Evolutionary conservation across 176 grass and related monocot species (phyloP), one percentile per base, ranked within the genome.

Genomic region (Lolium multiflorum): DNA sequence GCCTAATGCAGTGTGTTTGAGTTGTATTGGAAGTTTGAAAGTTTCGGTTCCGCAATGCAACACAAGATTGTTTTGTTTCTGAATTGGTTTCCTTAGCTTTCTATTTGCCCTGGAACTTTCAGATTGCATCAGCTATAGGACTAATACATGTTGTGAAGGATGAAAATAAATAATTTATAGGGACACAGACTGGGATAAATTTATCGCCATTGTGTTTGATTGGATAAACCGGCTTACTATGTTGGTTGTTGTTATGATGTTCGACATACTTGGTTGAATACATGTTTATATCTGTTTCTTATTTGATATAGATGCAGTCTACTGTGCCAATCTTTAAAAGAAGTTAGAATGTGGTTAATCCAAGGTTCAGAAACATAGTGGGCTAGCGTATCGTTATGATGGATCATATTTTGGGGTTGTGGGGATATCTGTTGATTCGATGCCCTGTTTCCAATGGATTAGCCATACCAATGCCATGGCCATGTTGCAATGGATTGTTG

Each of bases 151-250:
- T 77, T 20, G 16, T 69, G 22, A 59, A 81, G 56, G 43, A 5
- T 16, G 28, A 9, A 7, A 48, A 67, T 25, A 0, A 59, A 20
- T 20, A 20, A 20, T 22, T 15, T 52, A 60, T 78, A 43, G 5
- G 9, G 3, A 35, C 31, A 35, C 31, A 35, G 2, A 66, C 3
- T 54, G 13, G n/a, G 61, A 39, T 41, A 41, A 9, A 64, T 52
- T n/a, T 76, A 61, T 39, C 2, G 31, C 3, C 11, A 7, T 21
- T 79, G 16, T 85, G 37, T 84, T 75, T 80, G 68, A 74, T 57
- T 85, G 77, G 47, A 85, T 74, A 65, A 57, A 50, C 16, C 65
- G 77, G 4, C 24, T 11, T 79, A 17, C 46, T 35, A 6, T 80
- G 41, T 65, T 74, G 5, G 9, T 48, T 4, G 11, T 28, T 44